Base-by-base conservation (phyloP, 352 stramenopile genomes). In the Phytophthora foliorum region DNA sequence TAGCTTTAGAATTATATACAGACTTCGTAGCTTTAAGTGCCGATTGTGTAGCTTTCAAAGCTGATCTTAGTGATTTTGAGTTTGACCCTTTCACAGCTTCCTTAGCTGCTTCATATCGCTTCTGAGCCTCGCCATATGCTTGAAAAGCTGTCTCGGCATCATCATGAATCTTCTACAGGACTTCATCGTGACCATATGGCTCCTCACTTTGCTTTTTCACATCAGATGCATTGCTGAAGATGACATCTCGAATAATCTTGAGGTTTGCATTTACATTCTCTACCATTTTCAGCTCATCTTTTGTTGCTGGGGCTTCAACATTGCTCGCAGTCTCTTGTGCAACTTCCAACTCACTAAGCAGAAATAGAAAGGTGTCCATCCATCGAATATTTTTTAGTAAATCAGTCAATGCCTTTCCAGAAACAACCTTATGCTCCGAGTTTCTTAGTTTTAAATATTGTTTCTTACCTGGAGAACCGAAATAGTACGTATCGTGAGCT, bases 291-390 rank as follows among this genome's bases (percentile, higher is more conserved):
- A 19, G 13, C 51, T 58, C 51, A 13, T 11, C 50, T 45, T 57
- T 14, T 21, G 31, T 57, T 45, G 31, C 50, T 19, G 25, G 41
- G 36, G 4, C 55, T 63, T 63, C 29, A 5, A 63, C 25, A 63
- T 63, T 13, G 3, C 3, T 63, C 46, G 55, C 25, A n/a, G 55
- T 63, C 8, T 16, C 29, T 25, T 63, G 4, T 8, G 21, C 25
- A 54, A 54, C 55, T 46, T 63, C 55, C 13, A 63, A 27, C 13
- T 31, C 42, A n/a, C 29, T 54, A 19, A 55, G 10, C 9, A 64
- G 22, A 1, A 38, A n/a, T 16, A 55, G 14, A 27, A 64, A 64
- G 17, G 57, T 64, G 41, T 64, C 57, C 57, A 64, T 57, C 57
- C 57, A 64, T 7, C 46, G 29, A 5, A 64, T 64, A 14, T 21